Conservation (phyloP, 169 alveolate genomes). For the Eimeria maxima region DNA sequence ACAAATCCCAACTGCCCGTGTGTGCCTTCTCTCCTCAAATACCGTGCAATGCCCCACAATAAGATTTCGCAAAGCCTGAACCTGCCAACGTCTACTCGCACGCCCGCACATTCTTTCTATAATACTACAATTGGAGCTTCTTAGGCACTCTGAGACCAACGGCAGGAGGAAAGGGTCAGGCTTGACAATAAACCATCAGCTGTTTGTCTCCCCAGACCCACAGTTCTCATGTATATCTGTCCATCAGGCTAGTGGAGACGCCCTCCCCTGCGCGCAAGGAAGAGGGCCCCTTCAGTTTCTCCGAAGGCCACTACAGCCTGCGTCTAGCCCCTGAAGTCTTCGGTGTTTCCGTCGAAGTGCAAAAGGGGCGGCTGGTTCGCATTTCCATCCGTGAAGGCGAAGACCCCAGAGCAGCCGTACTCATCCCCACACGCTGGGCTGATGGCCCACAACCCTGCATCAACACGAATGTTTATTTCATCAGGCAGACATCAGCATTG, state of each 20-base stretch:
- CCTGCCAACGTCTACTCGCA: background rate
- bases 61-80: background rate
- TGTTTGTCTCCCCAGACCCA: background rate
- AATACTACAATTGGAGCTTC: background rate
- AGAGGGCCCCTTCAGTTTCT: conserved; percentile 70
- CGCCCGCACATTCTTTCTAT: background rate
- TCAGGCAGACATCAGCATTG: background rate
- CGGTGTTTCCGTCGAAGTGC: conserved; percentile 72
- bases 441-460: background rate
- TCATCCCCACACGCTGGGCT: background rate
- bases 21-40: background rate
- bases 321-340: conserved; percentile 81
- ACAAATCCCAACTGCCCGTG: background rate
- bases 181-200: background rate
- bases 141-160: background rate
- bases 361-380: conserved; percentile 59
- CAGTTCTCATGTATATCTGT: background rate
- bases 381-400: conserved; percentile 81
- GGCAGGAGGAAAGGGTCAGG: background rate
- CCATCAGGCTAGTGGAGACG: conserved; percentile 12
- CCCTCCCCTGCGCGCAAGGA: conserved; percentile 1
- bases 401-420: conserved; percentile 78
- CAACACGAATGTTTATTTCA: background rate
- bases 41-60: background rate
- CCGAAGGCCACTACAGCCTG: conserved; percentile 79